Base-by-base conservation (phyloP, 331 rosid genomes). In the Erythrophleum ivorense region DNA sequence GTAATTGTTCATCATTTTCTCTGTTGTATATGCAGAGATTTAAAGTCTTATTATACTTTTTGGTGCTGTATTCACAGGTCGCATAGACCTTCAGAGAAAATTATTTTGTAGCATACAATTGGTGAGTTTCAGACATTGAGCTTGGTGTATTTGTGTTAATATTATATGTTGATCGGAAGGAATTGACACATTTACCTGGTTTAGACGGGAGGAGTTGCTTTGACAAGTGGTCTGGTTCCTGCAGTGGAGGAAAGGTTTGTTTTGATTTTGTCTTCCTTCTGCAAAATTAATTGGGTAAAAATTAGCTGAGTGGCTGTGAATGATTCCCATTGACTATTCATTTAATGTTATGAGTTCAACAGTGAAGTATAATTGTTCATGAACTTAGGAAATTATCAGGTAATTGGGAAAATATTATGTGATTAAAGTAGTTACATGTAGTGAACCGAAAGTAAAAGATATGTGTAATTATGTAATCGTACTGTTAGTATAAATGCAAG, bases 211-310 rank as follows among this genome's bases (percentile, higher is more conserved):
- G 98, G 99, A 38, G 98, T 92, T 86, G 97, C 97, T 69, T 81
- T 87, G 89, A 93, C 97, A 41, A 90, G 77, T 82, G 98, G 98
- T 78, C 92, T 95, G 73, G 80, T 95, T 80, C 83, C 99, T 53
- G 95, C 97, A 59, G 88, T 91, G 73, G 99, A 95, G 91, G 99
- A 95, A 81, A 91, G 99, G 98, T 95, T 86, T 80, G 91, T 88
- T 85, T 79, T 50, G 11, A 31, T 73, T 54, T 78, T 72, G 19
- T 24, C 71, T 82, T 18, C 58, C 65, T 57, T 77, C 69, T 54
- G 46, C 75, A 52, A 63, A 71, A 73, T 60, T 40, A 52, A 77
- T 62, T 73, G 49, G 41, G 52, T 53, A 40, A 43, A 19, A 15
- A 60, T 53, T 73, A 85, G 84, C 33, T 75, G 29, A 60, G 48